Conservation (phyloP, 441 rosid genomes). For the Lepidium campestre region DNA sequence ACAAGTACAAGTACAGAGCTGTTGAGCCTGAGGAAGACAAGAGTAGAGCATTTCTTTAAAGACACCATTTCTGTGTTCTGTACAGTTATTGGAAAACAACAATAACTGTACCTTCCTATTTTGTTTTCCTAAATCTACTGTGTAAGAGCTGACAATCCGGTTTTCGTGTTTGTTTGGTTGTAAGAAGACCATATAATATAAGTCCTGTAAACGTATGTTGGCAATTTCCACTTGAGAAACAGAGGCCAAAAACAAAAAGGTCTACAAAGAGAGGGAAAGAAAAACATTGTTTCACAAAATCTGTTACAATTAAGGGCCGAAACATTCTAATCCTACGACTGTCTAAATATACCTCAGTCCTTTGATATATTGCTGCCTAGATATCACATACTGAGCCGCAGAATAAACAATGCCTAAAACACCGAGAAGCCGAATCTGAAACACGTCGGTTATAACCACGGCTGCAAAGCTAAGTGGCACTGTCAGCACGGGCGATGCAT, state of each 20-base stretch:
- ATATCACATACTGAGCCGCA: conserved; percentile 69
- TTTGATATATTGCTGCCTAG: conserved; percentile 92
- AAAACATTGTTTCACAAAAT: conserved; percentile 14
- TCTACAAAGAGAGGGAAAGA: neutral
- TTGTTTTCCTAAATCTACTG: neutral
- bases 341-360: conserved; percentile 91
- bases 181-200: neutral
- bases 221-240: conserved; percentile 29
- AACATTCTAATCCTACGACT: conserved; percentile 10
- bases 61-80: neutral
- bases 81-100: neutral
- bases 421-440: conserved; percentile 80
- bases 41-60: conserved; percentile 4
- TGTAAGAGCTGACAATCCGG: neutral
- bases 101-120: conserved; percentile 2
- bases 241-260: conserved; percentile 23
- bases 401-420: conserved; percentile 77
- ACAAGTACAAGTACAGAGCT: conserved; percentile 56
- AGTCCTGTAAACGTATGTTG: conserved; percentile 10
- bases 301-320: conserved; percentile 18
- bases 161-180: neutral
- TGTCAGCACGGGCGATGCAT: conserved; percentile 59
- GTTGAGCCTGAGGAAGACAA: conserved; percentile 29
- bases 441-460: conserved; percentile 72
- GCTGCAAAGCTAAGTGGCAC: conserved; percentile 91